These are phyloP conservation scores for Hymenoscyphus scutula DNA, from an alignment of 2,329 filamentous ascomycete species.

Conservation along the genomic window DNA sequence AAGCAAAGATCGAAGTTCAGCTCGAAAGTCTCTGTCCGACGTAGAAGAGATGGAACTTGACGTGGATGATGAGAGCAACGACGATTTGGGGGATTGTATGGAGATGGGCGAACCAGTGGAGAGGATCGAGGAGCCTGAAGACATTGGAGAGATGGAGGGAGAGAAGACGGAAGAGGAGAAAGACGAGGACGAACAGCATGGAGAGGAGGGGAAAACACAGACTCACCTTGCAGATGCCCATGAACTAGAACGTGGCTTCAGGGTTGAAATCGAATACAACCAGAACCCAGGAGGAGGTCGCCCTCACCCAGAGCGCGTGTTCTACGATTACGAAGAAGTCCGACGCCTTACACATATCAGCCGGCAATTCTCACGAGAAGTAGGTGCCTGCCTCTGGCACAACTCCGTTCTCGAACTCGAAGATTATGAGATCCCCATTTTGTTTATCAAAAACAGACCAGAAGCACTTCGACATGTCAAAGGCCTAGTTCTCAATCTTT, in stretches of 20 bases:
- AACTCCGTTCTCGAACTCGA: constrained; percentile 1
- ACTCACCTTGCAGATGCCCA: not conserved
- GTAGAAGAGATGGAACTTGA: not conserved
- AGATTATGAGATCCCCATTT: not conserved
- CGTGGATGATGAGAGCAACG: not conserved
- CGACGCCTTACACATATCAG: not conserved
- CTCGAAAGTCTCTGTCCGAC: not conserved
- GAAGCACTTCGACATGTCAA: constrained; percentile 4
- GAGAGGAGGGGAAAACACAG: not conserved
- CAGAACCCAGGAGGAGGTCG: not conserved
- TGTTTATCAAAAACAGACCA: not conserved
- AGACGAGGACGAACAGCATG: not conserved
- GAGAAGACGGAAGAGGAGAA: not conserved
- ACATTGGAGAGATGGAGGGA: not conserved
- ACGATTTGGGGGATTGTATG: not conserved
- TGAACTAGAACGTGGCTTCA: not conserved
- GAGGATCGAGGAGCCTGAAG: not conserved
- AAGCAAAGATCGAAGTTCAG: not conserved
- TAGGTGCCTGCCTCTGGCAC: constrained; percentile 1
- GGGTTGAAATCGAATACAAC: not conserved
- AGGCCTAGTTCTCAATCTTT: not conserved
- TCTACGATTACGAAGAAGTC: not conserved
- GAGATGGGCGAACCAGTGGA: not conserved
- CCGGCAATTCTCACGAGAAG: not conserved
- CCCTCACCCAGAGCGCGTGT: not conserved